These are phyloP conservation scores for Cephalotrichum gorgonifer DNA, from an alignment of 2,329 filamentous ascomycete species.

Conservation along the genomic window DNA sequence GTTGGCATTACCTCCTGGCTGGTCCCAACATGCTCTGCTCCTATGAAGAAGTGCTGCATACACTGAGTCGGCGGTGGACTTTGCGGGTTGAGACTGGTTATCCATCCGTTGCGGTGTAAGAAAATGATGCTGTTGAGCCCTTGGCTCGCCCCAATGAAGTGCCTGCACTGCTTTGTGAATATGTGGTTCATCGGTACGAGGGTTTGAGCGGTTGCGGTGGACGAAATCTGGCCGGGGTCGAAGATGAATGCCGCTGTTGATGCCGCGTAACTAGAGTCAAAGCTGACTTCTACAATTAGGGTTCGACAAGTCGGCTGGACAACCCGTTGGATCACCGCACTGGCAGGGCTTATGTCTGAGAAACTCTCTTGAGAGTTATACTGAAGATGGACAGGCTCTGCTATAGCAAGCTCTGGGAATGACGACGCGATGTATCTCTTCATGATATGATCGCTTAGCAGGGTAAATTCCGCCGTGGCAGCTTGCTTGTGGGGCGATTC, in stretches of 20 bases:
- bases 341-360: not conserved
- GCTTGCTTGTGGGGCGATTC: not conserved
- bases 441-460: not conserved
- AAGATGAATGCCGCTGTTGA: not conserved
- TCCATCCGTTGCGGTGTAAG: not conserved
- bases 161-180: not conserved
- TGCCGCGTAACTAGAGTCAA: not conserved
- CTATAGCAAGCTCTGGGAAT: not conserved
- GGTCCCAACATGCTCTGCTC: not conserved
- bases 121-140: not conserved
- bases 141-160: not conserved
- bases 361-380: not conserved
- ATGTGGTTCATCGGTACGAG: not conserved
- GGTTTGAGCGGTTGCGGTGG: not conserved
- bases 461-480: not conserved
- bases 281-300: not conserved
- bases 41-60: not conserved
- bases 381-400: not conserved
- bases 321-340: not conserved
- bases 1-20: not conserved
- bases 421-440: not conserved
- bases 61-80: not conserved
- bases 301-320: not conserved
- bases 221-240: not conserved
- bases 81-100: not conserved